Evolutionary conservation across 1,284 basidiomycete genomes (phyloP).

Genomic region (Stereum hirsutum): DNA sequence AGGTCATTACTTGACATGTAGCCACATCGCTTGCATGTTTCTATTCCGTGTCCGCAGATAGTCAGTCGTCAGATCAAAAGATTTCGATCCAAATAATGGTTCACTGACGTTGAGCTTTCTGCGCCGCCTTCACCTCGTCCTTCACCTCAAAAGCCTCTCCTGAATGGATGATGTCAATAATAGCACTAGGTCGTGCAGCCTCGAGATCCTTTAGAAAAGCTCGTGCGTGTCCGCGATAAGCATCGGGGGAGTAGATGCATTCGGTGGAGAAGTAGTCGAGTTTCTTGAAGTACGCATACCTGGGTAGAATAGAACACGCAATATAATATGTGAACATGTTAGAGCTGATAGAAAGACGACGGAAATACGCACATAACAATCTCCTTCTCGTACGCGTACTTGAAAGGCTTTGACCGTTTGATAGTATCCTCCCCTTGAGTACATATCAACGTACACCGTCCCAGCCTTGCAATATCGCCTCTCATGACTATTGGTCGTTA

Average conservation of each 20-base stretch:
- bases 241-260: slow-evolving; percentile 98
- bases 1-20: slow-evolving; percentile 90
- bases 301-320: slow-evolving; percentile 21
- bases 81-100: neutral
- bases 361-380: slow-evolving; percentile 82
- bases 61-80: neutral
- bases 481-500: slow-evolving; percentile 58
- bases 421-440: slow-evolving; percentile 94
- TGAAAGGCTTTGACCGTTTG: slow-evolving; percentile 96
- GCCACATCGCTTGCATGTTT: slow-evolving; percentile 83
- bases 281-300: slow-evolving; percentile 98
- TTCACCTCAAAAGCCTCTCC: slow-evolving; percentile 83
- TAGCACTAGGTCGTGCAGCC: slow-evolving; percentile 85
- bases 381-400: slow-evolving; percentile 99
- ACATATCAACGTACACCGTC: slow-evolving; percentile 90
- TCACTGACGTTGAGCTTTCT: slow-evolving; percentile 70
- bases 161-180: slow-evolving; percentile 97
- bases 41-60: too few relatives aligned
- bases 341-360: too few relatives aligned
- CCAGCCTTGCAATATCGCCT: slow-evolving; percentile 91
- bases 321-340: neutral
- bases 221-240: slow-evolving; percentile 94
- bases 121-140: slow-evolving; percentile 67
- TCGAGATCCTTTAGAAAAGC: slow-evolving; percentile 95
- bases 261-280: slow-evolving; percentile 99